phyloP scores from a whole-genome alignment of 2,329 filamentous ascomycete genomes.

The Akanthomyces lecanii region DNA sequence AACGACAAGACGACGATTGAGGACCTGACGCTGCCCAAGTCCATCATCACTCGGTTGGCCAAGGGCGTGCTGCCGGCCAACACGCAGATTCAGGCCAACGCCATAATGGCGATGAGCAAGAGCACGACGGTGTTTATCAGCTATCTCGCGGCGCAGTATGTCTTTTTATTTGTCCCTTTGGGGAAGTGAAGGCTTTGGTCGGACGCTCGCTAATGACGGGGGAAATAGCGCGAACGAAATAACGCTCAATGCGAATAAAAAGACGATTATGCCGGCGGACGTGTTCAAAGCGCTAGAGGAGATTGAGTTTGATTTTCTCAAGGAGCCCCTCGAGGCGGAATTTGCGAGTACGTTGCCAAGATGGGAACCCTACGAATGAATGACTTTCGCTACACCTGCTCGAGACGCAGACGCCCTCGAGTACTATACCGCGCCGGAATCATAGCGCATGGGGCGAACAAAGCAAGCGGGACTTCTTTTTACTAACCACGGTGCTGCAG shows the following conservation, averaged over 20 bases:
- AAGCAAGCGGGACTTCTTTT: neutral
- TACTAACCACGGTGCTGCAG: conserved; percentile 33
- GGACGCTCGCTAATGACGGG: neutral
- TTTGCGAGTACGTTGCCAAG: conserved; percentile 58
- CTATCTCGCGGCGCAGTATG: conserved; percentile 71
- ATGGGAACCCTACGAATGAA: neutral
- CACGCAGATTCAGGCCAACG: conserved; percentile 80
- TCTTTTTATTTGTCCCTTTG: conserved; percentile 19
- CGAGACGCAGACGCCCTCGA: too few species aligned
- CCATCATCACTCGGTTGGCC: conserved; percentile 73
- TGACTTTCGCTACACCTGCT: too few species aligned
- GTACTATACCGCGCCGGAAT: too few species aligned
- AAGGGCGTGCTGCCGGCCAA: conserved; percentile 77
- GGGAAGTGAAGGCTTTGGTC: neutral
- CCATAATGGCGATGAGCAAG: conserved; percentile 73
- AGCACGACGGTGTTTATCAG: conserved; percentile 81
- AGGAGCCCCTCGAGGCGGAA: conserved; percentile 65
- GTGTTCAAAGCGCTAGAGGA: conserved; percentile 75
- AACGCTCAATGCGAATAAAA: conserved; percentile 63
- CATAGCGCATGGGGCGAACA: neutral
- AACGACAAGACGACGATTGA: conserved; percentile 27
- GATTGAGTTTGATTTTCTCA: conserved; percentile 70
- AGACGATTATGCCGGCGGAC: conserved; percentile 72
- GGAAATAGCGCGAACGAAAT: conserved; percentile 64
- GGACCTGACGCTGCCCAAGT: conserved; percentile 75